Percentiles rank a stretch among this genome's conserved stretches.
phyloP scores from a whole-genome alignment of 139 green algal species.

The Chlorella vulgaris region DNA sequence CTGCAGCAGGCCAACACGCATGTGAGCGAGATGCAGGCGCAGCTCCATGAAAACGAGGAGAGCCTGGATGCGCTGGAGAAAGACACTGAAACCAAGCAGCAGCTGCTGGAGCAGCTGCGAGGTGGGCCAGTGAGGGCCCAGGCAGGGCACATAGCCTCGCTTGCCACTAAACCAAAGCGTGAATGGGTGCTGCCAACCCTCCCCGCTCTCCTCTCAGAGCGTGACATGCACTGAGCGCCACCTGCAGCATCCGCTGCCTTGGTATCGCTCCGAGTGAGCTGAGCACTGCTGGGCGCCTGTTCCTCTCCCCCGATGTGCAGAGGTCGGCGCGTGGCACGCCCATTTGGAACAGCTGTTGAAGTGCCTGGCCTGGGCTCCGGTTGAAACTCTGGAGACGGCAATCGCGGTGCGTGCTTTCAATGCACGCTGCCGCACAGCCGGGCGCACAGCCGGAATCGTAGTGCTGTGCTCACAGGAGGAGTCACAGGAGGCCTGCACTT shows the following conservation, averaged over 20 bases:
- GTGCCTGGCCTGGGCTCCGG: neutral
- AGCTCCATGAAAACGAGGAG: neutral
- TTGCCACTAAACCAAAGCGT: too few relatives aligned
- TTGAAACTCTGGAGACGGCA: neutral
- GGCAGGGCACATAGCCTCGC: too few relatives aligned
- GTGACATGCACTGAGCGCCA: too few relatives aligned
- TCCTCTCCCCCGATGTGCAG: neutral
- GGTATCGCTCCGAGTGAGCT: too few relatives aligned
- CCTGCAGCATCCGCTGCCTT: too few relatives aligned
- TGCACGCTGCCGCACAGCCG: neutral
- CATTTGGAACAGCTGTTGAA: neutral
- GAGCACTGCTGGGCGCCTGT: too few relatives aligned
- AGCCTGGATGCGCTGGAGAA: neutral
- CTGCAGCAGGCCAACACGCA: neutral
- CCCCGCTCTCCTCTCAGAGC: too few relatives aligned
- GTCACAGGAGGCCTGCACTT: too few relatives aligned
- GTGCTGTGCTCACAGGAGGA: too few relatives aligned
- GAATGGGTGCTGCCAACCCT: too few relatives aligned
- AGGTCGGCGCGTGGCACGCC: neutral
- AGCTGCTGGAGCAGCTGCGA: slow-evolving; percentile 2
- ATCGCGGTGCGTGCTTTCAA: neutral
- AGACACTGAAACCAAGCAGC: neutral
- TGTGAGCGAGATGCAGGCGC: neutral
- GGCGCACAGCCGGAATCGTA: neutral
- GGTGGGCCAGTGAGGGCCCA: too few relatives aligned